Base-by-base conservation (phyloP, 2,329 filamentous ascomycete species). In the Claviceps quebecensis region DNA sequence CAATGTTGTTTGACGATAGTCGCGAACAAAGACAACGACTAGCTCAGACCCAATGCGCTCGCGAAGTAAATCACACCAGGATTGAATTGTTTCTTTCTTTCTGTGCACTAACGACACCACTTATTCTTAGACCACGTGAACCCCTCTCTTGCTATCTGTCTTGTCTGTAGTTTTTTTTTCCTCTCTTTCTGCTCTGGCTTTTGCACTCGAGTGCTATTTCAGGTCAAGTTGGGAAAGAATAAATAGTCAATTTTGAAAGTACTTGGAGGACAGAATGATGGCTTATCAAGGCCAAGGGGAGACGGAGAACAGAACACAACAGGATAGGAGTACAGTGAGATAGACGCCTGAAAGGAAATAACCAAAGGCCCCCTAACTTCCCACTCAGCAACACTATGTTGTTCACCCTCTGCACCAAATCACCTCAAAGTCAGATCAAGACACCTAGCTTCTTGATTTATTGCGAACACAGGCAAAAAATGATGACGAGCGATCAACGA, bases 231-330 rank as follows among this genome's bases (percentile, higher is more conserved):
- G 37, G 39, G 56, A 19, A 19, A 62, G 64, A 56, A 61, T 61
- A 64, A 67, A 68, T 69, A 72, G 69, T 75, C 69, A 75, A 75
- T 75, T 75, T 66, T 74, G 70, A 74, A 74, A 74, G 69, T 72
- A 68, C 61, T 67, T 66, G 61, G 60, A 58, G 63, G 57, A 58
- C 54, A 60, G 61, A 61, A 60, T 57, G 62, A 57, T 19, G 19
- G 19, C 2, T 58, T 67, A 63, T 61, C 62, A 62, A 48, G 64
- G 60, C 61, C 52, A 61, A 62, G 60, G 51, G 65, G 19, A 26
- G 8, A 44, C 29, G 29, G 16, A 62, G 62, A 56, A 60, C 63
- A 57, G 60, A 66, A 64, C 65, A 34, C 29, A 11, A 34, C 11
- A 34, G 29, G 29, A 34, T 67, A 66, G 61, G 63, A 66, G 66